Percentiles rank a stretch among this genome's conserved stretches.
phyloP scores from a whole-genome alignment of 768 basidiomycete genomes.

The Mycena metata region DNA sequence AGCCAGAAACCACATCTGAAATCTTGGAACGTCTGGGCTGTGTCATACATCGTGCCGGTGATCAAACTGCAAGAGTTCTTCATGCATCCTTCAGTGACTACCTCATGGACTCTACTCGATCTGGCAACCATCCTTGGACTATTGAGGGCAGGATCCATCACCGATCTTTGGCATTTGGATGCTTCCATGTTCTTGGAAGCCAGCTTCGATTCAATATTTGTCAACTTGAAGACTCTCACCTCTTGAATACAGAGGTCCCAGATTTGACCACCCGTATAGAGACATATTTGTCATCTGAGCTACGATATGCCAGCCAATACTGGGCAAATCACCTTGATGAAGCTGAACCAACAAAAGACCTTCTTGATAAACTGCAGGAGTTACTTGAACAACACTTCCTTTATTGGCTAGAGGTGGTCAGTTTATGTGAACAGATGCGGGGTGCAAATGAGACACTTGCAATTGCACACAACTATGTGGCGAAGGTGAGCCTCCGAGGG shows the following conservation, averaged over 20 bases:
- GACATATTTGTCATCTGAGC: not conserved
- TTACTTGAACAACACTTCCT: not conserved
- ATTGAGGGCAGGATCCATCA: not conserved
- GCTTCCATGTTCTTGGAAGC: not conserved
- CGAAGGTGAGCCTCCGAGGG: not conserved
- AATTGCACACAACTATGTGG: not conserved
- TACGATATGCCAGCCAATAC: not conserved
- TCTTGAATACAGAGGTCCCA: constrained; percentile 1
- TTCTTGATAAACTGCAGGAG: not conserved
- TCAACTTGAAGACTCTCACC: constrained; percentile 5
- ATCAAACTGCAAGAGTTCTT: not conserved
- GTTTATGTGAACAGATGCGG: not conserved
- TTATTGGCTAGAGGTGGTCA: not conserved
- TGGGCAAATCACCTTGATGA: constrained; percentile 2
- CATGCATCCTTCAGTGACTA: constrained; percentile 9
- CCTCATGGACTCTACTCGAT: not conserved
- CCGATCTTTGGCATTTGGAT: not conserved
- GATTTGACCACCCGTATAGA: not conserved
- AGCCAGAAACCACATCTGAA: not conserved
- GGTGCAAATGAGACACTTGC: not conserved
- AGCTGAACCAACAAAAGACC: not conserved
- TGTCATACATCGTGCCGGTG: not conserved
- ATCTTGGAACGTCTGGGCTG: not conserved
- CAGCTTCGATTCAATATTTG: constrained; percentile 15
- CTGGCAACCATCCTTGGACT: not conserved